Conservation (phyloP, 2,329 filamentous ascomycete species). For the Penicillium olsonii region DNA sequence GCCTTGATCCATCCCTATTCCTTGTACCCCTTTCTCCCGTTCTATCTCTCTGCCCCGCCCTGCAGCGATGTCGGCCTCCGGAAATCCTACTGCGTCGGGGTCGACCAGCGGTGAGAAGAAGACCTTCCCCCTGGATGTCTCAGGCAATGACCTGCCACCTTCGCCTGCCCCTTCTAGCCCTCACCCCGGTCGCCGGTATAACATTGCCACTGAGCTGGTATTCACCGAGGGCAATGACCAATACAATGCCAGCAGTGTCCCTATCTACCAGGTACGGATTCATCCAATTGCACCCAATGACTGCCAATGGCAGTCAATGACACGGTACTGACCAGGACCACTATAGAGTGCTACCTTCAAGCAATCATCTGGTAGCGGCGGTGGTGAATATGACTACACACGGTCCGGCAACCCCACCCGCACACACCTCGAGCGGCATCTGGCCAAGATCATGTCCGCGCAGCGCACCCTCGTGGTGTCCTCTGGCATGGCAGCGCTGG, state of each 20-base stretch:
- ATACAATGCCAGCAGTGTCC: conserved; percentile 93
- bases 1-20: not conserved
- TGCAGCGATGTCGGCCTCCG: conserved; percentile 44
- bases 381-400: conserved; percentile 96
- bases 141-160: conserved; percentile 82
- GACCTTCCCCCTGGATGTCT: conserved; percentile 67
- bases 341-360: conserved; percentile 97
- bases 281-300: not conserved
- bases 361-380: conserved; percentile 76
- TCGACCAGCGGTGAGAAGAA: conserved; percentile 46
- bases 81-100: conserved; percentile 22
- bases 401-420: conserved; percentile 95
- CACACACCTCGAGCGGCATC: conserved; percentile 90
- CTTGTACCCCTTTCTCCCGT: not conserved
- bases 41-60: conserved; percentile 25
- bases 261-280: conserved; percentile 77
- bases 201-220: conserved; percentile 91
- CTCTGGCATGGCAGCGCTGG: conserved; percentile 94
- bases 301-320: not conserved
- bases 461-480: conserved; percentile 87
- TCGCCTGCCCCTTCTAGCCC: conserved; percentile 93
- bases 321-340: not conserved
- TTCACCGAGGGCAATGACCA: conserved; percentile 96
- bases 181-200: conserved; percentile 81
- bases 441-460: conserved; percentile 99